phyloP scores from a whole-genome alignment of 805 yeast species.

The Zygosaccharomyces pseudorouxii region DNA sequence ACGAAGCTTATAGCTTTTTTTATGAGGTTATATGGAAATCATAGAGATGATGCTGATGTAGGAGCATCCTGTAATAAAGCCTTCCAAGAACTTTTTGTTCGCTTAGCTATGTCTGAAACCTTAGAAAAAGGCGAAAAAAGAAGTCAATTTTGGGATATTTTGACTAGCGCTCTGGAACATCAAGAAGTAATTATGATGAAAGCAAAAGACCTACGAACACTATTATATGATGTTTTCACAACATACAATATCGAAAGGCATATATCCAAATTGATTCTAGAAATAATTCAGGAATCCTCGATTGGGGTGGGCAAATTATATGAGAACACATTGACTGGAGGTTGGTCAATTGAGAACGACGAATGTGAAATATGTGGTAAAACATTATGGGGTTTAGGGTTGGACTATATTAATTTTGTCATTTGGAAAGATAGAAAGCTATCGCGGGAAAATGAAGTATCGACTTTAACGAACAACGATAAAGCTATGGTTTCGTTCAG shows the following conservation, averaged over 20 bases:
- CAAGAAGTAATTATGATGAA: constrained; percentile 47
- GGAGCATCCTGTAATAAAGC: constrained; percentile 15
- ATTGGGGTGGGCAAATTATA: constrained; percentile 43
- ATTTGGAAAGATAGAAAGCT: constrained; percentile 51
- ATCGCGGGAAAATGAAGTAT: constrained; percentile 19
- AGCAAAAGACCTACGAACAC: constrained; percentile 53
- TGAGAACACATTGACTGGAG: constrained; percentile 43
- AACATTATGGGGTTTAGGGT: constrained; percentile 62
- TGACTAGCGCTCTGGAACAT: constrained; percentile 50
- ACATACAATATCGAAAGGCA: constrained; percentile 62
- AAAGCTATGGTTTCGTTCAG: constrained; percentile 20
- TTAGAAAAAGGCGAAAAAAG: constrained; percentile 15
- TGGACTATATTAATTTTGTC: constrained; percentile 45
- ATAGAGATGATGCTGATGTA: neutral
- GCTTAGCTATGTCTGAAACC: constrained; percentile 19
- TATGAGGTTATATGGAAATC: constrained; percentile 15
- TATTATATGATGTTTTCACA: constrained; percentile 57
- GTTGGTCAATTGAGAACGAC: constrained; percentile 56
- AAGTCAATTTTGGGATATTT: constrained; percentile 50
- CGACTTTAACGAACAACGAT: neutral
- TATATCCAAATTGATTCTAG: constrained; percentile 47
- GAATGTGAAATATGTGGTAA: constrained; percentile 78
- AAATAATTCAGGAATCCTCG: constrained; percentile 54
- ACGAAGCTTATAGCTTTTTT: constrained; percentile 22
- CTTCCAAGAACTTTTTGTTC: constrained; percentile 22